Evolutionary conservation across 1,139 yeast species (phyloP).

Genomic region (Yamadazyma membranifaciens): DNA sequence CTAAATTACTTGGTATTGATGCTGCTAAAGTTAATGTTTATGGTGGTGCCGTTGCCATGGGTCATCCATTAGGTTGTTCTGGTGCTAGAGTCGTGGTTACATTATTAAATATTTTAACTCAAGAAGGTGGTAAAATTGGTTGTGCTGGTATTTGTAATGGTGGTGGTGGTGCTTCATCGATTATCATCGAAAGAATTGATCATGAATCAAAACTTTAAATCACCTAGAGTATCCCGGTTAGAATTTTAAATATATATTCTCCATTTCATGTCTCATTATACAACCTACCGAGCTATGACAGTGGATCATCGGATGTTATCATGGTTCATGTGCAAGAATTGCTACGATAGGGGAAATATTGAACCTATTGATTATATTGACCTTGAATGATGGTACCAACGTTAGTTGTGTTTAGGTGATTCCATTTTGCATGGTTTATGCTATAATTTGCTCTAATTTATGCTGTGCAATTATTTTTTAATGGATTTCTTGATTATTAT

Average conservation of each 20-base stretch:
- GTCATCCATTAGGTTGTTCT: slow-evolving; percentile 96
- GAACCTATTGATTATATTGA: too few species aligned
- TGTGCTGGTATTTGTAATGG: slow-evolving; percentile 97
- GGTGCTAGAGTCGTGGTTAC: slow-evolving; percentile 96
- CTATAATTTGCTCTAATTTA: too few species aligned
- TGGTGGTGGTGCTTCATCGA: slow-evolving; percentile 92
- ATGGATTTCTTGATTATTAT: neutral
- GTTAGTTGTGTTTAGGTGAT: too few species aligned
- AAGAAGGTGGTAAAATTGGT: slow-evolving; percentile 87
- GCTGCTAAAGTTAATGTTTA: slow-evolving; percentile 79
- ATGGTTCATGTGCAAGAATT: too few species aligned
- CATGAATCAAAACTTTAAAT: slow-evolving; percentile 22
- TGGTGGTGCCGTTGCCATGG: slow-evolving; percentile 98
- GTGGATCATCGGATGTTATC: too few species aligned
- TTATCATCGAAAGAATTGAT: slow-evolving; percentile 30
- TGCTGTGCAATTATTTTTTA: neutral
- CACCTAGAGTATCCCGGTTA: slow-evolving; percentile 6
- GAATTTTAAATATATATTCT: neutral
- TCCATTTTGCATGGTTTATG: too few species aligned
- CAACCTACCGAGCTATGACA: too few species aligned
- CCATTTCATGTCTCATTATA: slow-evolving; percentile 1
- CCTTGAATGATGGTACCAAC: too few species aligned
- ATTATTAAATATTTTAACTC: slow-evolving; percentile 68
- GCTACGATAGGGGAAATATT: too few species aligned
- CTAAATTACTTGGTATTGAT: slow-evolving; percentile 67